Percentiles rank a stretch among this genome's conserved stretches.
These are phyloP conservation scores for Capronia epimyces DNA, from an alignment of 2,329 filamentous ascomycete species.

Conservation along the genomic window DNA sequence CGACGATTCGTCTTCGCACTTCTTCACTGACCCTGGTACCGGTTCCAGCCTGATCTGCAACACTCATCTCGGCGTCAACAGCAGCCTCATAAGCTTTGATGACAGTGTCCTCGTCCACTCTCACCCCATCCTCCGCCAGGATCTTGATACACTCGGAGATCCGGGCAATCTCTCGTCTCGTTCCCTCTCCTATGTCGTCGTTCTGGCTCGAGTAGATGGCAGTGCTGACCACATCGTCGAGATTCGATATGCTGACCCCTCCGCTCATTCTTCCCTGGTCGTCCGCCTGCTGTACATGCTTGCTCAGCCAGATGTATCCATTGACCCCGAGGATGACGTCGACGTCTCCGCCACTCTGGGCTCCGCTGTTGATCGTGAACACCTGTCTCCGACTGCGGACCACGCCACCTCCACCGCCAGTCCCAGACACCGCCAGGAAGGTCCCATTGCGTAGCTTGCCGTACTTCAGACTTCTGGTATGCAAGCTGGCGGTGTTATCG, in stretches of 20 bases:
- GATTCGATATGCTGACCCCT: slow-evolving; percentile 63
- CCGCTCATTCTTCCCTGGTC: slow-evolving; percentile 30
- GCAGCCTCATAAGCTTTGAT: slow-evolving; percentile 75
- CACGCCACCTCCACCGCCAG: slow-evolving; percentile 70
- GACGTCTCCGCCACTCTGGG: slow-evolving; percentile 50
- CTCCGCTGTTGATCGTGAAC: slow-evolving; percentile 61
- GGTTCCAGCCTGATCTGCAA: slow-evolving; percentile 32
- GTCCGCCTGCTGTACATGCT: slow-evolving; percentile 64
- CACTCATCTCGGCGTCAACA: slow-evolving; percentile 57
- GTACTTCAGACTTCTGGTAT: slow-evolving; percentile 87
- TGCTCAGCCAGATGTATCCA: slow-evolving; percentile 92
- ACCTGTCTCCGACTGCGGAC: slow-evolving; percentile 79
- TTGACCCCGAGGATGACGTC: slow-evolving; percentile 92
- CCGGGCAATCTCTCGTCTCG: slow-evolving; percentile 81
- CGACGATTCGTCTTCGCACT: slow-evolving; percentile 24
- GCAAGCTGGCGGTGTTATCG: slow-evolving; percentile 79
- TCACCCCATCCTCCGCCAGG: slow-evolving; percentile 72
- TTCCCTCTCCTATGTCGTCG: slow-evolving; percentile 69
- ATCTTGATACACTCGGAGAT: slow-evolving; percentile 75
- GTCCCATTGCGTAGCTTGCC: slow-evolving; percentile 92
- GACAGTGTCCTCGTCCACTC: slow-evolving; percentile 87
- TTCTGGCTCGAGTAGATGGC: slow-evolving; percentile 95
- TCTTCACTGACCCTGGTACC: slow-evolving; percentile 20
- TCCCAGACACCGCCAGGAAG: slow-evolving; percentile 75
- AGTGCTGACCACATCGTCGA: slow-evolving; percentile 80